phyloP scores from a whole-genome alignment of 257 asterid species.

The Forsythia viridissima region DNA sequence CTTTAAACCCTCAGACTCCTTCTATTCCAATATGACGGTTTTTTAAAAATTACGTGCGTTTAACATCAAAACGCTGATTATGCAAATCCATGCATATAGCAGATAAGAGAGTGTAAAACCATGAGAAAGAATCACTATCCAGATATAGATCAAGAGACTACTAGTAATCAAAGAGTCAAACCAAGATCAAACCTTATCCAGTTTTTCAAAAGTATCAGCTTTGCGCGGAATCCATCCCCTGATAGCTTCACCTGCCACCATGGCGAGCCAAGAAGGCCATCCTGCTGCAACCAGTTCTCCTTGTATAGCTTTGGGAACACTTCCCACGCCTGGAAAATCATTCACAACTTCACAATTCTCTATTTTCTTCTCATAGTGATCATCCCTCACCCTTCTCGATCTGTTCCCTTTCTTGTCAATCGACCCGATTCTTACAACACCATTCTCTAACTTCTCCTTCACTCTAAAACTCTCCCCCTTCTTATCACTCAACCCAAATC shows the following conservation, averaged over 20 bases:
- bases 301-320: slow-evolving; percentile 64
- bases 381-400: slow-evolving; percentile 79
- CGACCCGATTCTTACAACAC: slow-evolving; percentile 52
- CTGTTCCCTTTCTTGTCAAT: slow-evolving; percentile 56
- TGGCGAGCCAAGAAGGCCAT: slow-evolving; percentile 96
- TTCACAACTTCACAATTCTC: slow-evolving; percentile 40
- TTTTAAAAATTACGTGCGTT: background rate
- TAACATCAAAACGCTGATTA: background rate
- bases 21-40: background rate
- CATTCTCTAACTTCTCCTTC: slow-evolving; percentile 48
- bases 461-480: slow-evolving; percentile 53
- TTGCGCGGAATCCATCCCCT: slow-evolving; percentile 86
- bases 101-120: background rate
- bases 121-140: background rate
- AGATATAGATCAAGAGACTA: background rate
- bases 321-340: slow-evolving; percentile 49
- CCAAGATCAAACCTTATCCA: slow-evolving; percentile 70
- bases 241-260: slow-evolving; percentile 88
- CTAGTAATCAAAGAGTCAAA: slow-evolving; percentile 4
- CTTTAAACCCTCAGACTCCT: too few species aligned
- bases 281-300: slow-evolving; percentile 92
- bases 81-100: background rate
- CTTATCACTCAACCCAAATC: slow-evolving; percentile 58
- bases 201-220: slow-evolving; percentile 83
- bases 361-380: slow-evolving; percentile 47